These are phyloP conservation scores for Cyberlindnera lachancei DNA, from an alignment of 805 yeast genomes.

Conservation along the genomic window DNA sequence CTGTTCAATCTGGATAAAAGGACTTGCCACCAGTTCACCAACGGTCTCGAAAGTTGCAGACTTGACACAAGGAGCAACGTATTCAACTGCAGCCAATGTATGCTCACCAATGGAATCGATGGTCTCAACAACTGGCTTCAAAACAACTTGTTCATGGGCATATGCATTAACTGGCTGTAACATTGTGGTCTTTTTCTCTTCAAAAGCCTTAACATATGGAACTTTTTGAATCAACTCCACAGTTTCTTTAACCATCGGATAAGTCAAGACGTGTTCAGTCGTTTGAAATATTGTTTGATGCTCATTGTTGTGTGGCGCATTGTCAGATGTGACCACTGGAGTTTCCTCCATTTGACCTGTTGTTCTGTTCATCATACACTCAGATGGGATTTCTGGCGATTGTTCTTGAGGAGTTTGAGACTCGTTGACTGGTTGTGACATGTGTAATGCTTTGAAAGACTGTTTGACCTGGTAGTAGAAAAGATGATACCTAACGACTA, in stretches of 20 bases:
- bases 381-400: too few species aligned
- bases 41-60: constrained; percentile 43
- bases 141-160: constrained; percentile 23
- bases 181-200: constrained; percentile 16
- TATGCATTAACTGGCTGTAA: constrained; percentile 21
- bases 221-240: constrained; percentile 26
- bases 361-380: too few species aligned
- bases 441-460: too few species aligned
- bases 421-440: too few species aligned
- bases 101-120: constrained; percentile 50
- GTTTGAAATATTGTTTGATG: too few species aligned
- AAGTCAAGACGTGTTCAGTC: constrained; percentile 34
- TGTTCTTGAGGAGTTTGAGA: too few species aligned
- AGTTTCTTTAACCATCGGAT: constrained; percentile 41
- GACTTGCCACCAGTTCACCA: constrained; percentile 41
- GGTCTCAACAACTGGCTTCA: constrained; percentile 35
- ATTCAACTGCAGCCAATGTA: constrained; percentile 51
- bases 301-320: too few species aligned
- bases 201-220: constrained; percentile 31
- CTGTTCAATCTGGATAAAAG: constrained; percentile 28
- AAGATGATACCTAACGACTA: too few species aligned
- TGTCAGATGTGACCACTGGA: too few species aligned
- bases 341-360: too few species aligned
- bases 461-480: too few species aligned
- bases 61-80: constrained; percentile 49